phyloP scores from a whole-genome alignment of 495 filamentous ascomycete species.

The Haplographium delicatum region DNA sequence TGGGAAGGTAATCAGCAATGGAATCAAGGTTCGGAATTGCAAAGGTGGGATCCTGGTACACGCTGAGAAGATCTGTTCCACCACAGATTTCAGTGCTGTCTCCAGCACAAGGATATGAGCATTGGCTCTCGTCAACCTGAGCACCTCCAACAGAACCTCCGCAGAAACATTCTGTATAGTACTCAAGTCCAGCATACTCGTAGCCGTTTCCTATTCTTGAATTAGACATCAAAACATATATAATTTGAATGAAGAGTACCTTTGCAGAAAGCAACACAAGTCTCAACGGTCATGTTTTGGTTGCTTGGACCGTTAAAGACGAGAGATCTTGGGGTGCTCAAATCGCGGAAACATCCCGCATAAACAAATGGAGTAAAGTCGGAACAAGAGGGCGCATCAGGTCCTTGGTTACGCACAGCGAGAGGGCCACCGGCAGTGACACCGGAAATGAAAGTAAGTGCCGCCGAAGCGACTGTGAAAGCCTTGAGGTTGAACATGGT shows the following conservation, averaged over 20 bases:
- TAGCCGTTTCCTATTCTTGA: constrained; percentile 36
- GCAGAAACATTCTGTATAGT: constrained; percentile 51
- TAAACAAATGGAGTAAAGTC: constrained; percentile 46
- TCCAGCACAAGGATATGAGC: constrained; percentile 42
- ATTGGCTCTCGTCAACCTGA: constrained; percentile 31
- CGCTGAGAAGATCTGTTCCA: constrained; percentile 37
- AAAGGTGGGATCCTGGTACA: constrained; percentile 51
- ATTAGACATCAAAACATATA: not conserved
- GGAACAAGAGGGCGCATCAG: constrained; percentile 32
- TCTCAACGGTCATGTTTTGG: constrained; percentile 45
- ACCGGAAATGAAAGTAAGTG: constrained; percentile 28
- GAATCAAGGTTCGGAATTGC: constrained; percentile 31
- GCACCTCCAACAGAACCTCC: constrained; percentile 38
- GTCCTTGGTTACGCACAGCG: constrained; percentile 28
- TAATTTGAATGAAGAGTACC: constrained; percentile 18
- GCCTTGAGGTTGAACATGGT: constrained; percentile 24
- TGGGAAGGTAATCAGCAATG: constrained; percentile 38
- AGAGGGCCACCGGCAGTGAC: constrained; percentile 28
- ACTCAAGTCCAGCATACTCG: constrained; percentile 50
- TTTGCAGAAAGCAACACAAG: constrained; percentile 48
- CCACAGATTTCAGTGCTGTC: constrained; percentile 42
- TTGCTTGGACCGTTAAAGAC: constrained; percentile 29
- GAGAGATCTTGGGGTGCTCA: constrained; percentile 31
- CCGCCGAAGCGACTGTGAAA: constrained; percentile 28
- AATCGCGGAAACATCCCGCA: constrained; percentile 45